Conservation (phyloP, 1,139 yeast species). For the Wickerhamiella pararugosa region DNA sequence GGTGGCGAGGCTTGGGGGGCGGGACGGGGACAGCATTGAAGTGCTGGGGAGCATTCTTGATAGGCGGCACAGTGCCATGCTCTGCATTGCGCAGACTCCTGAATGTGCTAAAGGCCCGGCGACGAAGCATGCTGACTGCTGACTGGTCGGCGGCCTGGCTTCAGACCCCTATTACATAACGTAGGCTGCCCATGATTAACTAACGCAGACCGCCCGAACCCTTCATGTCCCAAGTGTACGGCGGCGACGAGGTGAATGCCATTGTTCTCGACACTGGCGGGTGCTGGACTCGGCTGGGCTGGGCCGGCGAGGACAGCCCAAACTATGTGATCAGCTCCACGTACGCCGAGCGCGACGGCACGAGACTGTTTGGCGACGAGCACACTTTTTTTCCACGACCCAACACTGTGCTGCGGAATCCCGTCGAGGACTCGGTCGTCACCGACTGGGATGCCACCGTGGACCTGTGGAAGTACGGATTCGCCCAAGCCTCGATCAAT, state of each 20-base stretch:
- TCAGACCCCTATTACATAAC: no score
- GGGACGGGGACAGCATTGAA: background rate
- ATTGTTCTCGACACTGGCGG: constrained; percentile 89
- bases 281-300: constrained; percentile 68
- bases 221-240: constrained; percentile 14
- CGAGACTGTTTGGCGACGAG: constrained; percentile 14
- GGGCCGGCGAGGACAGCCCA: constrained; percentile 90
- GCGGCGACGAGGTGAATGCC: constrained; percentile 69
- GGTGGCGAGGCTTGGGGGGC: constrained; percentile 15
- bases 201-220: background rate
- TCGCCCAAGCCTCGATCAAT: constrained; percentile 31
- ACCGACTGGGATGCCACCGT: constrained; percentile 32
- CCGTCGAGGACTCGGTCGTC: constrained; percentile 27
- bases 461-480: constrained; percentile 26
- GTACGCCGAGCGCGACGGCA: constrained; percentile 19
- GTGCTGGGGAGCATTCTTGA: constrained; percentile 1
- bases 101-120: no score
- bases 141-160: no score
- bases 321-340: constrained; percentile 55
- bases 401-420: constrained; percentile 23
- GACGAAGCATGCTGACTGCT: no score
- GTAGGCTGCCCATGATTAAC: no score
- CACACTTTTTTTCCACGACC: constrained; percentile 12
- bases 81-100: no score
- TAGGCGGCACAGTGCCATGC: constrained; percentile 8